Evolutionary conservation across 2,329 filamentous ascomycete species (phyloP), one percentile per base, ranked within the genome.

Genomic region (Apiospora aurea): DNA sequence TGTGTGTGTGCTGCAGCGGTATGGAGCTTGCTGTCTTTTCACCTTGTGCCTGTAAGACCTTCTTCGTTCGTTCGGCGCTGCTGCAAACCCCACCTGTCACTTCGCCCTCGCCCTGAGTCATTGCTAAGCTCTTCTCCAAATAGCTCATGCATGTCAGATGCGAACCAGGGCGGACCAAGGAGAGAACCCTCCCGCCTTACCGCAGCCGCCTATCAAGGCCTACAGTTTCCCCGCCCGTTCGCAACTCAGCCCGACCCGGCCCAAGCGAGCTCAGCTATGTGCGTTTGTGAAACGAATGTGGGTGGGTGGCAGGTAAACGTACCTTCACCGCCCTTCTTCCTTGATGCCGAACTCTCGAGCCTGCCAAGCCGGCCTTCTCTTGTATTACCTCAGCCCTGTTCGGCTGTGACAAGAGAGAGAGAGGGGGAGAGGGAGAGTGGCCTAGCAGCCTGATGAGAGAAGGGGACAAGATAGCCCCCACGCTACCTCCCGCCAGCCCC

Each of bases 111-210:
- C 18, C 57, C 34, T 64, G 57, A 64, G 57, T 64, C 57, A 64
- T 64, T 41, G 29, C 57, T 64, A 18, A 41, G n/a, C 53, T 38
- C 34, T 38, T 38, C 34, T 61, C 34, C 53, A 61, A 61, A 61
- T 61, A 61, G 53, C 21, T 41, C n/a, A 41, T 64, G 57, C 57
- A 64, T 64, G 57, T 64, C 57, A 64, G 57, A 64, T 64, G 57
- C 57, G 57, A 64, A 64, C 57, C 57, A 41, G 14, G 57, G 57
- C 57, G 57, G 34, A 64, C 57, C 57, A 64, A 41, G 18, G 18
- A n/a, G 10, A 24, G 34, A 61, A 11, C 26, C 16, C 26, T 21
- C 29, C 10, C 29, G 14, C 10, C 26, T 26, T 57, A 8, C 26
- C 51, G 51, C 16, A 29, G 26, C 51, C 29, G 29, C 53, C 53